Evolutionary conservation across 768 basidiomycete species (phyloP).

Genomic region (Botryobasidium botryosum): DNA sequence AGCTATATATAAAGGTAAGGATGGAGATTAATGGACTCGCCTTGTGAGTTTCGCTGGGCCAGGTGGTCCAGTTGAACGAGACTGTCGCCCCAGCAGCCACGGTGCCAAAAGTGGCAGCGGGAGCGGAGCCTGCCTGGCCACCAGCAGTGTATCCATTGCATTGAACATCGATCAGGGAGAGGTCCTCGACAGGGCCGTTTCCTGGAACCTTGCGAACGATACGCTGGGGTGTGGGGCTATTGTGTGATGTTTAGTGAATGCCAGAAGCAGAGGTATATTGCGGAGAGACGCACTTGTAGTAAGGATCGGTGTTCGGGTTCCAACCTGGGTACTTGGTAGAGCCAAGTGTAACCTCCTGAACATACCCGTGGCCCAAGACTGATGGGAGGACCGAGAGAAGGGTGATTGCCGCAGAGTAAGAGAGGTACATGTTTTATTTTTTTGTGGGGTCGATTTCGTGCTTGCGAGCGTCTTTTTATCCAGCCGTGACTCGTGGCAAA

Average conservation of each 20-base stretch:
- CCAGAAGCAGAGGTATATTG: too few relatives aligned
- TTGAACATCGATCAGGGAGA: not conserved
- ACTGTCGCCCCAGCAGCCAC: not conserved
- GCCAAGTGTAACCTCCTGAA: not conserved
- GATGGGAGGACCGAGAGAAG: not conserved
- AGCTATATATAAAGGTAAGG: too few relatives aligned
- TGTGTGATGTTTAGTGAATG: too few relatives aligned
- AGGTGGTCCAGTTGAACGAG: not conserved
- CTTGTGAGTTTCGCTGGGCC: not conserved
- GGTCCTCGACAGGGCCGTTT: not conserved
- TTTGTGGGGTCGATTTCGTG: too few relatives aligned
- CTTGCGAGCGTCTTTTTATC: too few relatives aligned
- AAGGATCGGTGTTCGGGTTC: not conserved
- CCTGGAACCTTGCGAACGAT: not conserved
- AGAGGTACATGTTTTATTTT: too few relatives aligned
- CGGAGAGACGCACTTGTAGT: too few relatives aligned
- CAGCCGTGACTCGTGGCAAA: too few relatives aligned
- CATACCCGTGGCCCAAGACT: not conserved
- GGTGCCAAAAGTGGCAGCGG: not conserved
- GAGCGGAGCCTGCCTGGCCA: not conserved
- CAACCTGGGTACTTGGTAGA: not conserved
- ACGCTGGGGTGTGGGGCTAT: not conserved
- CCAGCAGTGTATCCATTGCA: not conserved
- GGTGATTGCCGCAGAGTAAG: not conserved
- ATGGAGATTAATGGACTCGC: too few relatives aligned